These are phyloP conservation scores for Chytridium lagenaria DNA, from an alignment of 371 early-diverging fungal genomes.

Conservation along the genomic window DNA sequence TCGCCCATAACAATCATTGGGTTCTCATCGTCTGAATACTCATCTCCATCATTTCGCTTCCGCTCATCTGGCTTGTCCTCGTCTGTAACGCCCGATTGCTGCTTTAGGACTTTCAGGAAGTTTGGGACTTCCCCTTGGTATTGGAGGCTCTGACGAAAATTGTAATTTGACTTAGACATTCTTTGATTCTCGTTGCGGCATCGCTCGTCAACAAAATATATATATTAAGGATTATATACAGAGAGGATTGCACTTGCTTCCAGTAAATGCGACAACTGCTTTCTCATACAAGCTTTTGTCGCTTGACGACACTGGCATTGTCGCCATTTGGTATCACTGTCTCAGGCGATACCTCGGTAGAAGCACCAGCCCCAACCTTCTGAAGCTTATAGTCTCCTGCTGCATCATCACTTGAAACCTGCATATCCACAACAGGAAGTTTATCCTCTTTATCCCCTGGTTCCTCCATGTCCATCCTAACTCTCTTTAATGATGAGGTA, in stretches of 20 bases:
- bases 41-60: neutral
- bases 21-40: neutral
- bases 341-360: too few species aligned
- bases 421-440: neutral
- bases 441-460: neutral
- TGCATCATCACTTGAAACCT: neutral
- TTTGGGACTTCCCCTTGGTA: conserved; percentile 5
- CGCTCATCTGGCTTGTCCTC: neutral
- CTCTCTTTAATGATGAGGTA: neutral
- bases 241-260: too few species aligned
- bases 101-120: neutral
- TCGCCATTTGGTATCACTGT: neutral
- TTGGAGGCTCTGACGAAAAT: conserved; percentile 7
- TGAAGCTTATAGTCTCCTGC: too few species aligned
- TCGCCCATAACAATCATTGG: neutral
- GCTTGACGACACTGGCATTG: neutral
- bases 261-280: too few species aligned
- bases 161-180: neutral
- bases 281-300: neutral
- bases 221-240: too few species aligned
- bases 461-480: neutral
- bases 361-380: too few species aligned
- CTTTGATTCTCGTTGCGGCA: too few species aligned
- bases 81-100: neutral
- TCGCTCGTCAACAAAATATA: too few species aligned